Conservation (phyloP, 23 red algal genomes). For the Agarophyton chilense region DNA sequence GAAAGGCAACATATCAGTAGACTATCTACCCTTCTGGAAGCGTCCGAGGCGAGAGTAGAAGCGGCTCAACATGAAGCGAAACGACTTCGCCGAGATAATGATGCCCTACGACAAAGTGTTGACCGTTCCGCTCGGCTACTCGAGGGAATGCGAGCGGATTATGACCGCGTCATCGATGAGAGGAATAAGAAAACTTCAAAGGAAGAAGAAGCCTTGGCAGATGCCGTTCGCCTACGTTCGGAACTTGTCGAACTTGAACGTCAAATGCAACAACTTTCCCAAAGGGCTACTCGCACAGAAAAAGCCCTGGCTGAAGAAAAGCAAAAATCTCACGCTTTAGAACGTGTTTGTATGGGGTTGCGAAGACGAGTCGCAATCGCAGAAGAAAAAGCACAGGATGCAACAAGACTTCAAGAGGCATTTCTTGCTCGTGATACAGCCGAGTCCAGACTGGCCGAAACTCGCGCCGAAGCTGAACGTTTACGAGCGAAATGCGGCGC, state of each 20-base stretch:
- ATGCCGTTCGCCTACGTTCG: conserved; percentile 39
- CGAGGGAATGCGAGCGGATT: conserved; percentile 40
- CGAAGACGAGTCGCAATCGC: conserved; percentile 52
- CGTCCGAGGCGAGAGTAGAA: conserved; percentile 33
- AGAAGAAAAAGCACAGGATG: conserved; percentile 51
- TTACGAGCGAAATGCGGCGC: conserved; percentile 42
- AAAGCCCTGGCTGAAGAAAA: conserved; percentile 25
- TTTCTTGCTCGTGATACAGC: conserved; percentile 31
- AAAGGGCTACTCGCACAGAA: conserved; percentile 35
- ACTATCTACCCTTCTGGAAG: conserved; percentile 38
- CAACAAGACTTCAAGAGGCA: conserved; percentile 37
- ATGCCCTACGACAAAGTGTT: not conserved
- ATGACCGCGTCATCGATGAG: conserved; percentile 27
- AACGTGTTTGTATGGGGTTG: conserved; percentile 59
- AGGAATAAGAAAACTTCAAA: conserved; percentile 14
- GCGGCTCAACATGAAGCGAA: conserved; percentile 31
- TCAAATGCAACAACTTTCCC: not conserved
- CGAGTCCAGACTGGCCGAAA: conserved; percentile 53
- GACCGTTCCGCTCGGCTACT: conserved; percentile 27
- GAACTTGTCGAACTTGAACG: conserved; percentile 38
- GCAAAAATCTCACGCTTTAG: conserved; percentile 27
- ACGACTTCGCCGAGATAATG: conserved; percentile 39
- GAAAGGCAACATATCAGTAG: conserved; percentile 23
- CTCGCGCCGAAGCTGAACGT: conserved; percentile 40
- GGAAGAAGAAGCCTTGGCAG: conserved; percentile 25